Conservation (phyloP, 2,329 filamentous ascomycete genomes). For the Massarina eburnea region DNA sequence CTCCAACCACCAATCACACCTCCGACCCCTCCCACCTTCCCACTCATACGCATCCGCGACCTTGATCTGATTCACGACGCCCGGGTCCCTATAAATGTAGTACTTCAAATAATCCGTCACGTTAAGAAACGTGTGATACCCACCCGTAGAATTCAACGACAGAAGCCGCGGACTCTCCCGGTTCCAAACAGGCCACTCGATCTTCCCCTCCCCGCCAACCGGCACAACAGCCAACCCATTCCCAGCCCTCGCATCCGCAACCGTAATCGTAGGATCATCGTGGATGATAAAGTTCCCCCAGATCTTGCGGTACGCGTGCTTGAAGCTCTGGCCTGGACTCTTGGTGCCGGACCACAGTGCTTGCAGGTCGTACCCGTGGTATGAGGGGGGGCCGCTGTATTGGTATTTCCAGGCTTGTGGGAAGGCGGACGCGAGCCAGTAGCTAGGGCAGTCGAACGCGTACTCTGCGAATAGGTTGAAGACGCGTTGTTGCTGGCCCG, state of each 20-base stretch:
- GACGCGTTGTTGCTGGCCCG: slow-evolving; percentile 39
- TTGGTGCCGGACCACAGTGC: slow-evolving; percentile 30
- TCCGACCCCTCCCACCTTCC: slow-evolving; percentile 34
- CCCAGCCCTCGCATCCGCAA: slow-evolving; percentile 29
- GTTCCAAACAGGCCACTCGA: slow-evolving; percentile 33
- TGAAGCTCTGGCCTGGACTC: slow-evolving; percentile 29
- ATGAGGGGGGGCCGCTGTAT: slow-evolving; percentile 28
- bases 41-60: slow-evolving; percentile 29
- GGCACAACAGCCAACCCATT: slow-evolving; percentile 26
- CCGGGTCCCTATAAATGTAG: slow-evolving; percentile 32
- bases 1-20: slow-evolving; percentile 36
- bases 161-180: slow-evolving; percentile 20
- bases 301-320: slow-evolving; percentile 35
- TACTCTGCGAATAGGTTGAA: slow-evolving; percentile 50
- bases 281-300: slow-evolving; percentile 36
- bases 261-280: slow-evolving; percentile 29
- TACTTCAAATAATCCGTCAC: slow-evolving; percentile 30
- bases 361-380: slow-evolving; percentile 37
- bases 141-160: slow-evolving; percentile 35
- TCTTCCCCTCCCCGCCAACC: slow-evolving; percentile 14
- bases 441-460: slow-evolving; percentile 46
- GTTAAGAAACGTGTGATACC: slow-evolving; percentile 16
- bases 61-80: slow-evolving; percentile 32
- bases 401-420: slow-evolving; percentile 38
- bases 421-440: slow-evolving; percentile 45